Base-by-base conservation (phyloP, 805 yeast species). In the Tanozyma kutaoensis region DNA sequence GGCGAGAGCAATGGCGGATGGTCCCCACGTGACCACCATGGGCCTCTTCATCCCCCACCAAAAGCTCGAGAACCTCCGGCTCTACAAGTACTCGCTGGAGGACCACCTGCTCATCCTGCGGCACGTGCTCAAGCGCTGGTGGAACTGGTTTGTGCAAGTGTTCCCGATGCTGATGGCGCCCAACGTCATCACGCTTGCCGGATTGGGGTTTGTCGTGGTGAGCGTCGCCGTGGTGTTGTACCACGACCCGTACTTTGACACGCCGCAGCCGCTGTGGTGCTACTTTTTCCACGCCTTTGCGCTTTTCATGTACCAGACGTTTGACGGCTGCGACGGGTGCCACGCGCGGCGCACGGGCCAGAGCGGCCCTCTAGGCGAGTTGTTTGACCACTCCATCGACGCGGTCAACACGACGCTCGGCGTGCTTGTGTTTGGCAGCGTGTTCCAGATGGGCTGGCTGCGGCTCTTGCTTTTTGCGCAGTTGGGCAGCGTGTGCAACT, bases 261-360 rank as follows among this genome's bases (percentile, higher is more conserved):
- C 61, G 20, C 60, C 58, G 3, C 60, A 68, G 9, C 95, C 97
- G 5, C 49, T 66, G 19, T 81, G 93, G 93, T 66, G 76, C 12
- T 81, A 78, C 46, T 66, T 69, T 38, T 56, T 75, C 24, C 80
- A 81, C 47, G 95, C 93, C 0, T 45, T 79, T 35, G 88, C 93
- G 5, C 55, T 86, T 38, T 85, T 86, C 46, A 58, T 85, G 66
- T 86, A 86, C 50, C 97, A 86, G 49, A 86, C 96, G 0, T 84
- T 86, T 49, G 97, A 86, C 50, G 95, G 95, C 1, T 80, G 95
- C 51, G 97, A 86, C 51, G 97, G 97, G 4, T 69, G 79, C 36
- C 97, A 86, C 50, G 96, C 96, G 14, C 72, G 97, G 46, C 71
- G 88, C 44, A 86, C 95, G 1, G 93, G 93, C n/a, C 93, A 84